A percentile compares a stretch with the other conserved stretches of the same genome.
phyloP scores from a whole-genome alignment of 1,139 yeast genomes.

The Nadsonia commutata region DNA sequence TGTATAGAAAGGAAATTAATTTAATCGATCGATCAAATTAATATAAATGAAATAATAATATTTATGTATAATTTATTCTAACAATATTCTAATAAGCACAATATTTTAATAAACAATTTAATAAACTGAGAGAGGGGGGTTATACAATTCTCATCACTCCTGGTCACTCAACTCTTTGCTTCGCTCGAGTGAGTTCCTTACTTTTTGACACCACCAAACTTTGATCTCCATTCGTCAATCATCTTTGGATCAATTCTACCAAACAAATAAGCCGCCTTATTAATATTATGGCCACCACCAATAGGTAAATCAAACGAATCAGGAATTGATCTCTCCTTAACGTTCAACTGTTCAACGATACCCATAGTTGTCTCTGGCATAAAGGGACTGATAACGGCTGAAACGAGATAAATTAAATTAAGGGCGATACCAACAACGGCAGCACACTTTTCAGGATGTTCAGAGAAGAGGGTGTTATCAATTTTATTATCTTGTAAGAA shows the following conservation, averaged over 20 bases:
- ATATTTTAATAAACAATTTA: too few species aligned
- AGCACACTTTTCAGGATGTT: constrained; percentile 68
- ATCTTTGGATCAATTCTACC: constrained; percentile 81
- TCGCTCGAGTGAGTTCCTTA: too few species aligned
- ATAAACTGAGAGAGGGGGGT: too few species aligned
- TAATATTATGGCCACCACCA: constrained; percentile 72
- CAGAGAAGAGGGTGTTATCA: constrained; percentile 70
- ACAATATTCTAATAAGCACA: too few species aligned
- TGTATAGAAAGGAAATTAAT: neutral
- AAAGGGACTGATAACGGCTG: constrained; percentile 70
- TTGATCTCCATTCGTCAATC: constrained; percentile 73
- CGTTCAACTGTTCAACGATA: constrained; percentile 68
- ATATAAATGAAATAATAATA: too few species aligned
- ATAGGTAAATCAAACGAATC: constrained; percentile 58
- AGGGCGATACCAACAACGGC: constrained; percentile 88
- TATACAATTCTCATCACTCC: too few species aligned
- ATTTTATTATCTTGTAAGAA: constrained; percentile 92
- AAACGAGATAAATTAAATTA: constrained; percentile 70
- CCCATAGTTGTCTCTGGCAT: constrained; percentile 72
- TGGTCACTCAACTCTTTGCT: too few species aligned
- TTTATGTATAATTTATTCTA: too few species aligned
- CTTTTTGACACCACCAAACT: constrained; percentile 47
- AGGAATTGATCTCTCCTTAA: constrained; percentile 64
- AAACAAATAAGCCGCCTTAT: constrained; percentile 83
- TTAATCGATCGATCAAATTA: too few species aligned